Evolutionary conservation across 2,329 filamentous ascomycete species (phyloP).

Genomic region (Colletotrichum echinochloae): DNA sequence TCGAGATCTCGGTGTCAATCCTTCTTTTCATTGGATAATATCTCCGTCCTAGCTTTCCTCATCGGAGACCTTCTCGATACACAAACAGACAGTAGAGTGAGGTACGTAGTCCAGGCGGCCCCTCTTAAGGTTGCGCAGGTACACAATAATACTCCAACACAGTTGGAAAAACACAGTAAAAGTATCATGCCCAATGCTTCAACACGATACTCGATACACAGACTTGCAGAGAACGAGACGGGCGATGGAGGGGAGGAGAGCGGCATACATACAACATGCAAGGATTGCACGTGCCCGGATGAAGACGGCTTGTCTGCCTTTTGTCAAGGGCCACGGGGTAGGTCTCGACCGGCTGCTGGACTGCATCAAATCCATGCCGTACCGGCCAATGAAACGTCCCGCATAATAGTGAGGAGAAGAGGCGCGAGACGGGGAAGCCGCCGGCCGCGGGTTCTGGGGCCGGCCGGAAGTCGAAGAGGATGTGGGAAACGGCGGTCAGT

Average conservation of each 20-base stretch:
- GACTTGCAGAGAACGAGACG: not conserved
- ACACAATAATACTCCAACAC: too few species aligned
- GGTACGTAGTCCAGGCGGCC: too few species aligned
- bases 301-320: not conserved
- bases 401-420: not conserved
- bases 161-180: too few species aligned
- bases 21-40: not conserved
- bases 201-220: not conserved
- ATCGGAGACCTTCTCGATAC: not conserved
- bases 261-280: not conserved
- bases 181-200: too few species aligned
- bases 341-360: not conserved
- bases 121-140: too few species aligned
- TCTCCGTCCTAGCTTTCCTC: not conserved
- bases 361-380: not conserved
- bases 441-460: conserved; percentile 21
- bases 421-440: not conserved
- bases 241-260: not conserved
- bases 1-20: conserved; percentile 1
- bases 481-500: conserved; percentile 27
- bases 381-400: not conserved
- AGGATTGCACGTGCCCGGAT: not conserved
- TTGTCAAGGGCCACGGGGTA: not conserved
- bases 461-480: not conserved
- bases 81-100: too few species aligned